Percentiles rank a stretch among this genome's conserved stretches.
phyloP scores from a whole-genome alignment of 2,329 filamentous ascomycete species.

The Pseudocercospora musae region DNA sequence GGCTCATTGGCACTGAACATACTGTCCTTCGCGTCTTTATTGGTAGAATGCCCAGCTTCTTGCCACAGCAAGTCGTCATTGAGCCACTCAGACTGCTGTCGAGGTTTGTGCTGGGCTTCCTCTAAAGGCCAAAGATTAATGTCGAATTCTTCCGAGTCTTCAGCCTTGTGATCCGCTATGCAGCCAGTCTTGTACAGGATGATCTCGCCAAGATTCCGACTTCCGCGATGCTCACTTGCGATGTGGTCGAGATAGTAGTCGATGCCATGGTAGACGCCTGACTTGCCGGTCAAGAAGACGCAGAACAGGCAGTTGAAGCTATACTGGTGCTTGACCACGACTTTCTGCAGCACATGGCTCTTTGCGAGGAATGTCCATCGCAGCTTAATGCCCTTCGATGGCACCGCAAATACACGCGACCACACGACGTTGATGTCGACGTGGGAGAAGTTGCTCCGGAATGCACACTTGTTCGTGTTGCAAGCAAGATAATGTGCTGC shows the following conservation, averaged over 20 bases:
- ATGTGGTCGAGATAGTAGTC: constrained; percentile 47
- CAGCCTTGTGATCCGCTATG: constrained; percentile 41
- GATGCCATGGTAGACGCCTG: constrained; percentile 41
- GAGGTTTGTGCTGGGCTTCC: neutral
- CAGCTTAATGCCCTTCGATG: constrained; percentile 39
- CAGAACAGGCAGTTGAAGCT: constrained; percentile 49
- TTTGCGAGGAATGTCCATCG: constrained; percentile 50
- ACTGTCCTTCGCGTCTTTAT: constrained; percentile 24
- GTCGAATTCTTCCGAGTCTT: constrained; percentile 45
- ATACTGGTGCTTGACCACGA: constrained; percentile 29
- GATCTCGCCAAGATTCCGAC: constrained; percentile 33
- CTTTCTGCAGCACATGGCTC: constrained; percentile 41
- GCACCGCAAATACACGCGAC: constrained; percentile 25
- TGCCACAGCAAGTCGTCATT: constrained; percentile 25
- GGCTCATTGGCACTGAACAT: constrained; percentile 30
- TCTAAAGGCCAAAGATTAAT: constrained; percentile 43
- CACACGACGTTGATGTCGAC: constrained; percentile 29
- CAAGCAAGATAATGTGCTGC: constrained; percentile 37
- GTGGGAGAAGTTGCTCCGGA: constrained; percentile 42
- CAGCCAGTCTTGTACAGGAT: constrained; percentile 44
- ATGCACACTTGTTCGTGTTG: constrained; percentile 43
- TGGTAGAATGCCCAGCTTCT: constrained; percentile 9
- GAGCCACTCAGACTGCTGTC: constrained; percentile 19
- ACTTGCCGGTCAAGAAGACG: constrained; percentile 36
- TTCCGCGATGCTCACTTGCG: constrained; percentile 35